A percentile compares a stretch with the other conserved stretches of the same genome.
Conservation (phyloP, 495 filamentous ascomycete genomes). For the Daldinia grandis region DNA sequence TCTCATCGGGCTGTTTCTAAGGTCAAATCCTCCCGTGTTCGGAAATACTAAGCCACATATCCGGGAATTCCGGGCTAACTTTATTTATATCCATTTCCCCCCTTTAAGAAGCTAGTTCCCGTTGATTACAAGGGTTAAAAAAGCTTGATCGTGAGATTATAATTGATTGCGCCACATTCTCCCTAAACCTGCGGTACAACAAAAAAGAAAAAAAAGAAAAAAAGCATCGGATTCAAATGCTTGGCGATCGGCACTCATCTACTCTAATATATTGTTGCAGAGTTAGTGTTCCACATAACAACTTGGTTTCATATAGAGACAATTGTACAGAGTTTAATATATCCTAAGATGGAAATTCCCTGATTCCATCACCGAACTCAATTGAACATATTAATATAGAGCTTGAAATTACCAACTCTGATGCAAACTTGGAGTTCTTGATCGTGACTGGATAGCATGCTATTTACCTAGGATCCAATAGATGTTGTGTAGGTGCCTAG, state of each 20-base stretch:
- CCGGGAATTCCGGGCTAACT: neutral
- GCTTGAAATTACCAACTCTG: neutral
- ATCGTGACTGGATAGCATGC: too few relatives aligned
- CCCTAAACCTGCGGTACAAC: neutral
- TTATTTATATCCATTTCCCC: neutral
- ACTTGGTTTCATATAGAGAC: neutral
- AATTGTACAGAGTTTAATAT: neutral
- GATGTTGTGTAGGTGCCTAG: too few relatives aligned
- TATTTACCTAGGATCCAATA: too few relatives aligned
- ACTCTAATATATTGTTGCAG: neutral
- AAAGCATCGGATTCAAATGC: neutral
- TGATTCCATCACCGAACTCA: neutral
- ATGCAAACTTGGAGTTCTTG: too few relatives aligned
- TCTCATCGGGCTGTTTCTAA: neutral
- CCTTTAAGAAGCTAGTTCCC: neutral
- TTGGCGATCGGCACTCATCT: neutral
- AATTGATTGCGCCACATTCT: conserved; percentile 3
- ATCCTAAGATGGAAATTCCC: neutral
- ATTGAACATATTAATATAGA: neutral
- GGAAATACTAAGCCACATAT: neutral
- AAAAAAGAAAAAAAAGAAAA: too few relatives aligned
- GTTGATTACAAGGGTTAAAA: neutral
- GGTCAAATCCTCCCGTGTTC: neutral
- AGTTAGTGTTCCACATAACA: neutral
- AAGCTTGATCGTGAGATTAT: neutral